Percentiles rank a stretch among this genome's conserved stretches.
Evolutionary conservation across 2,329 filamentous ascomycete species (phyloP).

Genomic region (Diplodia seriata): DNA sequence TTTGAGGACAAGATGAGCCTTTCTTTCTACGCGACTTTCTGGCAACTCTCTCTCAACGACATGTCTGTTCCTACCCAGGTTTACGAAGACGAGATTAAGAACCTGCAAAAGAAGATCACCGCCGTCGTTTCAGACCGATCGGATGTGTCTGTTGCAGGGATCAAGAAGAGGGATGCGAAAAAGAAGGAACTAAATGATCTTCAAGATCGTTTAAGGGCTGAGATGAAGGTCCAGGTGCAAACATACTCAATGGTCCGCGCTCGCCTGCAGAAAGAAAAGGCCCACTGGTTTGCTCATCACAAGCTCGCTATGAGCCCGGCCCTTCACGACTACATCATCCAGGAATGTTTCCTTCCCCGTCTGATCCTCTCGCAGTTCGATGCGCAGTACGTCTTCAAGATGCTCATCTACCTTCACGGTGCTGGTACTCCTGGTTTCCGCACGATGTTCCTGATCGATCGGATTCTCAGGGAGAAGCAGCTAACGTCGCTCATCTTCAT

Average conservation of each 20-base stretch:
- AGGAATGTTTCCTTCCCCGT: conserved; percentile 91
- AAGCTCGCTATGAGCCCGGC: conserved; percentile 63
- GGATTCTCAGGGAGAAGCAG: conserved; percentile 82
- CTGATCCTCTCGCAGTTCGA: conserved; percentile 84
- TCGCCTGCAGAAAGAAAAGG: conserved; percentile 76
- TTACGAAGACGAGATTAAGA: conserved; percentile 76
- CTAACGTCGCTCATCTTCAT: conserved; percentile 84
- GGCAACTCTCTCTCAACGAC: conserved; percentile 86
- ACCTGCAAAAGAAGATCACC: conserved; percentile 64
- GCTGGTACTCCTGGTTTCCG: conserved; percentile 86
- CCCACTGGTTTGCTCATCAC: conserved; percentile 75
- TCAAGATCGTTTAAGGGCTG: conserved; percentile 72
- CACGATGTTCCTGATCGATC: conserved; percentile 81
- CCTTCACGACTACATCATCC: conserved; percentile 78
- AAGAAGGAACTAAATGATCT: conserved; percentile 73
- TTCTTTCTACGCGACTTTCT: conserved; percentile 89
- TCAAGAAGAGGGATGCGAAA: conserved; percentile 71
- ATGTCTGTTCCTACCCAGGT: conserved; percentile 76
- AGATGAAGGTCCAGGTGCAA: conserved; percentile 73
- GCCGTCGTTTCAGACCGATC: conserved; percentile 73
- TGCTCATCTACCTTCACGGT: conserved; percentile 86
- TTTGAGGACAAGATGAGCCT: conserved; percentile 75
- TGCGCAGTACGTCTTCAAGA: conserved; percentile 84
- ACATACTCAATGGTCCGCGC: conserved; percentile 63
- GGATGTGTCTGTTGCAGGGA: conserved; percentile 72